phyloP scores from a whole-genome alignment of 805 yeast genomes.

The Monosporozyma yasuniensis region DNA sequence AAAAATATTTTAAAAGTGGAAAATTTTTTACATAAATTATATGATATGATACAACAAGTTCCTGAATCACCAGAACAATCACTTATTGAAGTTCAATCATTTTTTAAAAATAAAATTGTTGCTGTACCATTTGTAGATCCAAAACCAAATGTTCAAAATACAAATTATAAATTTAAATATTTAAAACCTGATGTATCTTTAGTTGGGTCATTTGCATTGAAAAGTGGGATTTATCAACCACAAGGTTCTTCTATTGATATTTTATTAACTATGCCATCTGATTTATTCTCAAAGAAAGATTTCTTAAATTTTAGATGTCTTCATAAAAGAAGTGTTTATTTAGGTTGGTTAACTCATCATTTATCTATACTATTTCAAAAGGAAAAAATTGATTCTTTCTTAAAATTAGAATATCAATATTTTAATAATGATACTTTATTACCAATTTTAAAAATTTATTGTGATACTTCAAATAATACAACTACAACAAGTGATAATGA shows the following conservation, averaged over 20 bases:
- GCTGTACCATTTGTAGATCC: conserved; percentile 87
- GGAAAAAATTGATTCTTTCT: conserved; percentile 39
- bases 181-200: conserved; percentile 65
- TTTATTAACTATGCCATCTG: conserved; percentile 70
- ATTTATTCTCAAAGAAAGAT: conserved; percentile 75
- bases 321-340: conserved; percentile 81
- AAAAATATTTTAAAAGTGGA: conserved; percentile 57
- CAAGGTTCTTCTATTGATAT: conserved; percentile 68
- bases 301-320: conserved; percentile 81
- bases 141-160: conserved; percentile 49
- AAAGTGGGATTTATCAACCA: conserved; percentile 63
- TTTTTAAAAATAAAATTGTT: conserved; percentile 44
- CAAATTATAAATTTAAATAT: conserved; percentile 65
- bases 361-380: conserved; percentile 46
- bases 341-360: conserved; percentile 67
- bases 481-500: background rate
- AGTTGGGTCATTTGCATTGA: conserved; percentile 84
- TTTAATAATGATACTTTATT: conserved; percentile 68
- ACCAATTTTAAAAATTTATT: conserved; percentile 62
- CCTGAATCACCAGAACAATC: conserved; percentile 47
- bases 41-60: conserved; percentile 56
- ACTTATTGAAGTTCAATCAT: conserved; percentile 50
- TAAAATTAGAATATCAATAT: conserved; percentile 52
- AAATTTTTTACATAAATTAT: conserved; percentile 63
- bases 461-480: conserved; percentile 21